Evolutionary conservation across 1,284 basidiomycete species (phyloP), one percentile per base, ranked within the genome.

Genomic region (Volvariella surrecta): DNA sequence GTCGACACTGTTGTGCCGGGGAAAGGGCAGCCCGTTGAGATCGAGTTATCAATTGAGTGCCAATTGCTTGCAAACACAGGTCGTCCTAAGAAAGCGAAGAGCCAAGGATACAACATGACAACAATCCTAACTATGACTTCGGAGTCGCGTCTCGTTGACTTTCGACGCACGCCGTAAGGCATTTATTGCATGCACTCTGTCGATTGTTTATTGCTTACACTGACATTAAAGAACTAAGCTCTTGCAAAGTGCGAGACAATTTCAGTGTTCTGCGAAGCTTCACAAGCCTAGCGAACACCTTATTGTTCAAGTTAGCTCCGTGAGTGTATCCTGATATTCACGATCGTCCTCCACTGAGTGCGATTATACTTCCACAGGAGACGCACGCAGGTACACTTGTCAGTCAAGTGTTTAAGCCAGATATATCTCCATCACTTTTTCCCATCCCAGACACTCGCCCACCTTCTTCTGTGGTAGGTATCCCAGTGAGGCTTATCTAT

Each of bases 211-310:
- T 28, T 24, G 16, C 8, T 45, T 19, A 48, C 32, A 51, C n/a
- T 52, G 32, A 42, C 45, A 32, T 42, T 4, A 43, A n/a, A 89
- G 86, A 4, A 89, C 83, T 2, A 82, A 76, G 49, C 67, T 67
- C 2, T 67, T 89, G 44, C 70, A 61, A 45, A 70, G 73, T 4
- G 52, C 60, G 3, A 83, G 77, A 54, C 67, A 67, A 0, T 88
- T 88, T 45, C 67, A 66, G 10, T 59, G 88, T 15, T 70, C 58
- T 1, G 75, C 68, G 1, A 61, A 71, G 42, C 62, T 90, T 18
- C 74, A 66, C 8, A 86, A 79, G 54, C 87, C 87, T 3, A 89
- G 86, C 52, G 86, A 89, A 60, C 65, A 64, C n/a, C 62, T 89
- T 10, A 54, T 64, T 4, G 75, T 83, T 22, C 68, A 73, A 22